These are phyloP conservation scores for Saturnispora bothae DNA, from an alignment of 805 yeast species.

Conservation along the genomic window DNA sequence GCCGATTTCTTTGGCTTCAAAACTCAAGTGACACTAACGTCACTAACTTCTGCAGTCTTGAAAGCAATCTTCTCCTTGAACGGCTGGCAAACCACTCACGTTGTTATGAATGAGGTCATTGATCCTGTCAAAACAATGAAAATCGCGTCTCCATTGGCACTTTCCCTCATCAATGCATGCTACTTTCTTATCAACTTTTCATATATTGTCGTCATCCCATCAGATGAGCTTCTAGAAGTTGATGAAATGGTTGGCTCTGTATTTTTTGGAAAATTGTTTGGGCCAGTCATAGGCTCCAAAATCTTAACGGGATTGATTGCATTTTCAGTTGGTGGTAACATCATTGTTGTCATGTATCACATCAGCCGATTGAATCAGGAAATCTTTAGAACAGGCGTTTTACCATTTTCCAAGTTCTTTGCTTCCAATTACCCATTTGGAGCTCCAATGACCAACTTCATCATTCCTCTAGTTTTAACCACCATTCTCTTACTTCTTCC, in stretches of 20 bases:
- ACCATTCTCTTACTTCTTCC: conserved; percentile 34
- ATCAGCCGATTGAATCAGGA: conserved; percentile 47
- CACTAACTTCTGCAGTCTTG: conserved; percentile 39
- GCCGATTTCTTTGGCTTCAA: conserved; percentile 22
- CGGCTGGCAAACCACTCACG: conserved; percentile 49
- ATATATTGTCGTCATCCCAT: conserved; percentile 41
- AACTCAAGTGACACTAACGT: conserved; percentile 28
- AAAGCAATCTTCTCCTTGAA: conserved; percentile 41
- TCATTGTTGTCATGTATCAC: conserved; percentile 43
- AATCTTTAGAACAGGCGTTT: conserved; percentile 43
- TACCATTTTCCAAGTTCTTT: conserved; percentile 40
- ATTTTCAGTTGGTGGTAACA: conserved; percentile 45
- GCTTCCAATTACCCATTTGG: conserved; percentile 46
- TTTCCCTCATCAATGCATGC: conserved; percentile 32
- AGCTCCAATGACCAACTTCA: conserved; percentile 39
- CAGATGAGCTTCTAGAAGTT: conserved; percentile 32
- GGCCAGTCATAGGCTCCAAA: conserved; percentile 36
- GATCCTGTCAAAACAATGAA: conserved; percentile 41
- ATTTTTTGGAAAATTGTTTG: conserved; percentile 41
- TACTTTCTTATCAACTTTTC: conserved; percentile 40
- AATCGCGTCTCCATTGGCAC: conserved; percentile 44
- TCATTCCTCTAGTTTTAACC: conserved; percentile 34
- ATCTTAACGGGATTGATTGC: conserved; percentile 41
- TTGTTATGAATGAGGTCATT: conserved; percentile 42
- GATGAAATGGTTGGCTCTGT: conserved; percentile 44